Evolutionary conservation across 1,284 basidiomycete species (phyloP), one percentile per base, ranked within the genome.

Genomic region (Boletus calvinii): DNA sequence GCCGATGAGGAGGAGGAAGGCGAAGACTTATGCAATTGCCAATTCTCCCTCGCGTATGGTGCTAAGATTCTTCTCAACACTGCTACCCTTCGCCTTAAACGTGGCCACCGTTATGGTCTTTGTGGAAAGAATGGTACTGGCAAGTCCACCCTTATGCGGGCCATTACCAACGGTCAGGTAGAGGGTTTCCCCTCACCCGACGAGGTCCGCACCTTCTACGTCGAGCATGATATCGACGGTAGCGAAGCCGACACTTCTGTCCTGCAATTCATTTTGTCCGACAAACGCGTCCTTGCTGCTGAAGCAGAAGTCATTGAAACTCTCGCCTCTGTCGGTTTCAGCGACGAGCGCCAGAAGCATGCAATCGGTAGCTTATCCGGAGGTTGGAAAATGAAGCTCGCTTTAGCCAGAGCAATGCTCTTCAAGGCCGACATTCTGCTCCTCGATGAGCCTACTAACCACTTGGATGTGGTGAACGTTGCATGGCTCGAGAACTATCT

Each of bases 371-470:
- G 86, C 58, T 79, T 99, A 50, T 99, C 96, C 45, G 97, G 97
- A 84, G 97, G 97, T 79, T 99, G 97, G 97, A 98, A 99, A 84
- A 99, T 99, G 97, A 98, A 98, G 84, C 88, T 99, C 61, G 97
- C 96, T 30, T 86, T 99, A 56, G 97, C 97, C 53, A 87, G 97
- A 64, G 97, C 97, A 54, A 97, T 99, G 80, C 84, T 99, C 54
- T 99, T 98, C 92, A 94, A 94, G 79, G 94, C 94, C 63, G 95
- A 98, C 69, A 97, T 98, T 67, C 86, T 98, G 57, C 78, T 97
- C 47, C 91, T 97, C 64, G 94, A 98, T 74, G 95, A 98, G 79
- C 95, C 95, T 43, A 98, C 94, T 75, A 97, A 98, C 83, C 94
- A 97, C 76, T 83, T 98, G 76, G 95, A 98, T 66, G 94, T 98